These are phyloP conservation scores for Hypoxylon sp. DNA, from an alignment of 2,329 filamentous ascomycete genomes.

Conservation along the genomic window DNA sequence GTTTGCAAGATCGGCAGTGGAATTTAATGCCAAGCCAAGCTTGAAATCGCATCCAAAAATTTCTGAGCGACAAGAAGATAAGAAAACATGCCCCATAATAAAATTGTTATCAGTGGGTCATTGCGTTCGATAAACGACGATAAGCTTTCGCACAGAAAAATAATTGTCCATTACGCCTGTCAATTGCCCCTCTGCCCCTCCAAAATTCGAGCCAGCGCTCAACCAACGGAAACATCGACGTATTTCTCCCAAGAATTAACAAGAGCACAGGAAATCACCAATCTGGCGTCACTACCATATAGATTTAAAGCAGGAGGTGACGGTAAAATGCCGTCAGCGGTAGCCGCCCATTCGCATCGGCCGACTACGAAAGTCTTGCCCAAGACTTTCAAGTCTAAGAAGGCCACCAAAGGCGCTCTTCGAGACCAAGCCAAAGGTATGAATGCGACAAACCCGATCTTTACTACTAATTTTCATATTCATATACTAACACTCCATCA, in stretches of 20 bases:
- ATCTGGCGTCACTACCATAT: conserved; percentile 77
- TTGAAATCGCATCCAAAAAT: conserved; percentile 31
- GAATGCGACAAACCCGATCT: conserved; percentile 17
- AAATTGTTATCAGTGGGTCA: conserved; percentile 27
- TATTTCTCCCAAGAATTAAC: neutral
- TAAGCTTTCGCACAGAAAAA: conserved; percentile 31
- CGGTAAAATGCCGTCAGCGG: conserved; percentile 77
- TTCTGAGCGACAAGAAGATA: conserved; percentile 29
- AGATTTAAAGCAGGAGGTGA: conserved; percentile 85
- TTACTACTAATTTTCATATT: conserved; percentile 4
- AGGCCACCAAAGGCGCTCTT: conserved; percentile 86
- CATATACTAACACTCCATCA: conserved; percentile 20
- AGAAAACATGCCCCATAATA: conserved; percentile 22
- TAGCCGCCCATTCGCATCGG: conserved; percentile 82
- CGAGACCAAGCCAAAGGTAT: conserved; percentile 86
- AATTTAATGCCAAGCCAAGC: conserved; percentile 30
- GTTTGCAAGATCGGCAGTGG: conserved; percentile 4
- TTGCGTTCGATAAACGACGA: conserved; percentile 20
- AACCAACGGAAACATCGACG: conserved; percentile 1
- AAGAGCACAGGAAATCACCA: conserved; percentile 45
- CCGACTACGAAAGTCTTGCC: conserved; percentile 88
- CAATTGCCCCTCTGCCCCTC: conserved; percentile 36
- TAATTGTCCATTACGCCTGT: conserved; percentile 23
- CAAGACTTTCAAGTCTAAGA: conserved; percentile 92
- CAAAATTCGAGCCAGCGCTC: conserved; percentile 20